A percentile compares a stretch with the other conserved stretches of the same genome.
These are phyloP conservation scores for Alternaria conjuncta DNA, from an alignment of 2,329 filamentous ascomycete genomes.

Conservation along the genomic window DNA sequence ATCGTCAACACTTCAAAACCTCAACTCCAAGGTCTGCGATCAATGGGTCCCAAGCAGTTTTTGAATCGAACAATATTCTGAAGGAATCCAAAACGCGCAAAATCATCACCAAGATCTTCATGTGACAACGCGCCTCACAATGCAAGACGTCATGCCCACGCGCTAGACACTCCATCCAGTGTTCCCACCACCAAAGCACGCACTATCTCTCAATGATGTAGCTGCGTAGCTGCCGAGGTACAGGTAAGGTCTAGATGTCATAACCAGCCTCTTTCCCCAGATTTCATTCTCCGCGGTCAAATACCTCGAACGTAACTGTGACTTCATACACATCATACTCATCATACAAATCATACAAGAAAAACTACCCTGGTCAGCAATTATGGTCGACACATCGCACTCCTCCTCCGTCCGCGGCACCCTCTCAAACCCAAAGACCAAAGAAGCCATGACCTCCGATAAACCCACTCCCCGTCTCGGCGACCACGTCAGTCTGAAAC, in stretches of 20 bases:
- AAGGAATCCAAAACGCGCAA: not conserved
- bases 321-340: not conserved
- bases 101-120: not conserved
- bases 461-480: conserved; percentile 25
- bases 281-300: not conserved
- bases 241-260: not conserved
- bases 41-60: not conserved
- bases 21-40: not conserved
- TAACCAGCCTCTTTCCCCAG: not conserved
- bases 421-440: conserved; percentile 37
- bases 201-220: conserved; percentile 15
- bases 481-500: conserved; percentile 34
- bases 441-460: conserved; percentile 23
- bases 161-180: conserved; percentile 24
- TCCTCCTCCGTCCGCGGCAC: conserved; percentile 43
- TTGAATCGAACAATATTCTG: not conserved
- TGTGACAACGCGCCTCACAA: conserved; percentile 11
- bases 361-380: conserved; percentile 6
- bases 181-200: not conserved
- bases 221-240: conserved; percentile 6
- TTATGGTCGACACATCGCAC: conserved; percentile 4
- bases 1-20: not conserved
- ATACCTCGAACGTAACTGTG: not conserved
- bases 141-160: conserved; percentile 31
- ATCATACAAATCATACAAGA: not conserved